These are phyloP conservation scores for Tetratostichococcus sp. DNA, from an alignment of 139 green algal species.

Conservation along the genomic window DNA sequence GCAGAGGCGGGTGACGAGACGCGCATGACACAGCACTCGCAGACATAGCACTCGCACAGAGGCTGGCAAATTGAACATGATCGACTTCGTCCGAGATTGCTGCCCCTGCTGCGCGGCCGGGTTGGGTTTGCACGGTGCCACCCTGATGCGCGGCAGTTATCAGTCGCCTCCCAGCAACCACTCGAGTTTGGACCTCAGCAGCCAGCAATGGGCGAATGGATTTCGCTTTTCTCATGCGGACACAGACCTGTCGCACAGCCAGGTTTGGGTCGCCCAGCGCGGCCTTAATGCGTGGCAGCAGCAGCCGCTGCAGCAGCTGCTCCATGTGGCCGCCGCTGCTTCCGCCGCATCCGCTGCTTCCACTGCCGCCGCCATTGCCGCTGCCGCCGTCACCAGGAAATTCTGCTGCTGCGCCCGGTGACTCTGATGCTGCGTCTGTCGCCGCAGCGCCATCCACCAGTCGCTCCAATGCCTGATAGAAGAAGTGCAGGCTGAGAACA, in stretches of 20 bases:
- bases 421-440: not conserved
- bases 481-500: no score
- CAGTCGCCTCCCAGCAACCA: no score
- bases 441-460: slow-evolving; percentile 30
- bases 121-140: not conserved
- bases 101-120: not conserved
- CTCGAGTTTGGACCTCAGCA: no score
- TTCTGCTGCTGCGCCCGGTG: no score
- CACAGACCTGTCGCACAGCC: slow-evolving; percentile 56
- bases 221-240: no score
- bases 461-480: slow-evolving; percentile 26
- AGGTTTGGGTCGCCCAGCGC: slow-evolving; percentile 35
- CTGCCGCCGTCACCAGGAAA: no score
- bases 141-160: not conserved
- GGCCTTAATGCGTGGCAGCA: slow-evolving; percentile 59
- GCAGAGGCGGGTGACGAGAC: no score
- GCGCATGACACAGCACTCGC: no score
- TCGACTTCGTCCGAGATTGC: no score
- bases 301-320: slow-evolving; percentile 25
- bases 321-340: slow-evolving; percentile 1
- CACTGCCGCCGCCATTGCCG: not conserved
- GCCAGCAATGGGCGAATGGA: no score
- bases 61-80: no score
- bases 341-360: not conserved
- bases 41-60: no score